Conservation (phyloP, 768 basidiomycete species). For the Mrakia hoshinonis region DNA sequence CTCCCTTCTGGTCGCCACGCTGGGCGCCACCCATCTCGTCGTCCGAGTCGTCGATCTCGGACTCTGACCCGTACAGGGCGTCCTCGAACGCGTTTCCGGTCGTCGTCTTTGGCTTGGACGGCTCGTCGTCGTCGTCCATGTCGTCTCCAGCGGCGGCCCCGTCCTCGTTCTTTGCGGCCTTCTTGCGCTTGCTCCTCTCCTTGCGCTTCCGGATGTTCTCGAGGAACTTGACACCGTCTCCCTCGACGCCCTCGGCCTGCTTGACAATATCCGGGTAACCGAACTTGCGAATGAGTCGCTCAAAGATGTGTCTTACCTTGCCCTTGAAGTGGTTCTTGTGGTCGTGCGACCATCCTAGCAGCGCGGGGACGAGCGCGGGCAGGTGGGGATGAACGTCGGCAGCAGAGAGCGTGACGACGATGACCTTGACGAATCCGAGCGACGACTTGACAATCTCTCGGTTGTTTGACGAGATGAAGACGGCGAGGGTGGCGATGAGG, state of each 20-base stretch:
- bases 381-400: conserved; percentile 71
- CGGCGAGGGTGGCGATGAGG: conserved; percentile 71
- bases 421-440: conserved; percentile 88
- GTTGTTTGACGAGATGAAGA: conserved; percentile 81
- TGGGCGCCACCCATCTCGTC: conserved; percentile 36
- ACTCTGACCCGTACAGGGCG: conserved; percentile 92
- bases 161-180: conserved; percentile 46
- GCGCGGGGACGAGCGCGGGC: conserved; percentile 64
- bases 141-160: conserved; percentile 51
- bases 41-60: conserved; percentile 60
- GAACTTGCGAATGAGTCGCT: conserved; percentile 85
- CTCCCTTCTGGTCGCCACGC: conserved; percentile 25
- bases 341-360: conserved; percentile 88
- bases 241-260: conserved; percentile 67
- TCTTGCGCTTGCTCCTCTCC: conserved; percentile 84
- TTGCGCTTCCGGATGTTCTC: conserved; percentile 93
- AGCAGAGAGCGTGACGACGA: conserved; percentile 70
- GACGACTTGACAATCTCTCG: conserved; percentile 97
- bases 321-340: conserved; percentile 98
- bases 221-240: conserved; percentile 68
- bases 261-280: conserved; percentile 66
- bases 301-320: conserved; percentile 94
- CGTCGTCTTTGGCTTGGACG: conserved; percentile 46
- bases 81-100: conserved; percentile 92
- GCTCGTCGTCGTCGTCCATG: conserved; percentile 50